Evolutionary conservation across 768 basidiomycete genomes (phyloP), one percentile per base, ranked within the genome.

Genomic region (Collybiopsis confluens): DNA sequence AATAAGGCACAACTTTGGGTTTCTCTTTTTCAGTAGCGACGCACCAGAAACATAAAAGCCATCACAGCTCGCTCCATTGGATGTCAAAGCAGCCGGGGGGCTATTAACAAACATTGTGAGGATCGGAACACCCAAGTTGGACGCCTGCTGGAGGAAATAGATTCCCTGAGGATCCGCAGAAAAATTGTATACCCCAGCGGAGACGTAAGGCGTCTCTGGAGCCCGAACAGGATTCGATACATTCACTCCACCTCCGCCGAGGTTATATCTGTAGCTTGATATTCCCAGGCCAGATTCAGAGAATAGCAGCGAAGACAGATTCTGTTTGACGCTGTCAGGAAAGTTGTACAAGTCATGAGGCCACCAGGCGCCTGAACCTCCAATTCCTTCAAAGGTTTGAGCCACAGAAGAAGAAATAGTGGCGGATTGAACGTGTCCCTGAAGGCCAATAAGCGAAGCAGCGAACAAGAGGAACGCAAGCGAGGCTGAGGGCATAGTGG

Each of bases 341-440:
- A 72, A 77, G 41, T 67, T 54, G 60, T 62, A 71, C 16, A 77
- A 59, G 54, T 77, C 75, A 43, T 67, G 66, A 15, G 73, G 73
- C 75, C 75, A 76, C 75, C 75, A 77, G 10, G 75, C 75, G 11
- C 75, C 75, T 15, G 73, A 74, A 7, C 74, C 75, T 1, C 74
- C 74, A 48, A 77, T 68, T 13, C 66, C 65, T 21, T 54, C 44
- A 45, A 67, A 60, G 2, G 57, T 58, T 45, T 67, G 66, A 26
- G 56, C 56, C 2, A 46, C 21, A 16, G 56, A 43, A 2, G 56
- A 54, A 28, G 56, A 57, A 8, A 57, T 42, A n/a, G 52, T 50
- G 15, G 56, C 56, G 10, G 50, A 41, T 10, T 38, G 26, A 18
- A 47, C 44, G 21, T 23, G n/a, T n/a, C n/a, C n/a, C n/a, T n/a